Conservation (phyloP, 2,329 filamentous ascomycete species). For the Venturia asperata region DNA sequence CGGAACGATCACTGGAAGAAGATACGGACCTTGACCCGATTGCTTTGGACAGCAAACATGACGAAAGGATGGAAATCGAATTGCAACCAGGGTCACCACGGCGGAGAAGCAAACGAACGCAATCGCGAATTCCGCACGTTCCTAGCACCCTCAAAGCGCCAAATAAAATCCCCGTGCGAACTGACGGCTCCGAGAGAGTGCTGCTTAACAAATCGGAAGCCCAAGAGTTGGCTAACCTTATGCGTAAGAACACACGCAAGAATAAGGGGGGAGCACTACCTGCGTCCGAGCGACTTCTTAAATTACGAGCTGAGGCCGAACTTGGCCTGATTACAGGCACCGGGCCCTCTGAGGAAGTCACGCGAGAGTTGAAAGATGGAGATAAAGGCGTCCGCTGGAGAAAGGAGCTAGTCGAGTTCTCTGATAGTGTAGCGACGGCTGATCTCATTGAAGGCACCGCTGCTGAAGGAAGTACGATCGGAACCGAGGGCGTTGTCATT, state of each 20-base stretch:
- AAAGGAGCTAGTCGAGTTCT: conserved; percentile 32
- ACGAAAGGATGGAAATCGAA: conserved; percentile 7
- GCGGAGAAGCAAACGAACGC: conserved; percentile 22
- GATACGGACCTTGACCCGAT: background rate
- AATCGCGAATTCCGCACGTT: conserved; percentile 18
- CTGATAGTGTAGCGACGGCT: conserved; percentile 6
- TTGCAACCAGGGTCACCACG: conserved; percentile 13
- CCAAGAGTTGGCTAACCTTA: conserved; percentile 40
- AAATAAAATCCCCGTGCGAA: conserved; percentile 40
- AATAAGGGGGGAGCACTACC: conserved; percentile 41
- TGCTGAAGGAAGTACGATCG: background rate
- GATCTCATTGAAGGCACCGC: background rate
- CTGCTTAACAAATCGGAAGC: conserved; percentile 43
- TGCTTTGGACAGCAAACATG: conserved; percentile 5
- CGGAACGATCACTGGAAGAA: background rate
- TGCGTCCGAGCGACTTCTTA: conserved; percentile 38
- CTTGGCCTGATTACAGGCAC: background rate
- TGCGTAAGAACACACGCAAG: conserved; percentile 43
- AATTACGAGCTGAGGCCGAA: conserved; percentile 32
- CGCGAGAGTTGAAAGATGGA: conserved; percentile 21
- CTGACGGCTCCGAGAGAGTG: conserved; percentile 33
- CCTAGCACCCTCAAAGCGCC: conserved; percentile 24
- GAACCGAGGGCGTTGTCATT: background rate
- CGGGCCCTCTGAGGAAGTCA: background rate
- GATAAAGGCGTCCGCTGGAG: conserved; percentile 39